These are phyloP conservation scores for Cicer yamashitae DNA, from an alignment of 306 rosid species.

Conservation along the genomic window DNA sequence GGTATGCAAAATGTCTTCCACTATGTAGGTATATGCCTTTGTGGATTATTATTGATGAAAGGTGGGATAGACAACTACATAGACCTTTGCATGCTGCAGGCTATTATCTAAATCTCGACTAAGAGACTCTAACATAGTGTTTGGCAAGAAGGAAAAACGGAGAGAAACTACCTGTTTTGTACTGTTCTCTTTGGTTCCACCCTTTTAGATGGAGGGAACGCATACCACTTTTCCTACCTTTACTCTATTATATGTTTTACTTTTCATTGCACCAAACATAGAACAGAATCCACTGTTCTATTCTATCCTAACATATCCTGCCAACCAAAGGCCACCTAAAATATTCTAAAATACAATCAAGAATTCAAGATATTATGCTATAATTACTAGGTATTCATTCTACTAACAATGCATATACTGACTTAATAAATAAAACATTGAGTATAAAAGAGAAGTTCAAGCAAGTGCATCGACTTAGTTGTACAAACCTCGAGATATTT, in stretches of 20 bases:
- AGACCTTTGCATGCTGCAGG: too few relatives aligned
- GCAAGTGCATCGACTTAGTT: constrained; percentile 21
- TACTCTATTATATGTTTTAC: background rate
- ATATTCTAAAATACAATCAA: constrained; percentile 9
- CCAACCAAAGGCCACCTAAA: background rate
- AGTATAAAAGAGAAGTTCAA: background rate
- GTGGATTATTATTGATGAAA: too few relatives aligned
- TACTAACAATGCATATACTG: constrained; percentile 1
- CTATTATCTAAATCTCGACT: too few relatives aligned
- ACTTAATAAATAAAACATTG: background rate
- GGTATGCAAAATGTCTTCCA: too few relatives aligned
- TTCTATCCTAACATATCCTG: background rate
- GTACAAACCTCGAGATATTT: constrained; percentile 86
- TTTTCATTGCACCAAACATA: background rate
- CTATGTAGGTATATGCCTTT: too few relatives aligned
- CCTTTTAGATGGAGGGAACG: background rate
- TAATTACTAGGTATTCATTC: background rate
- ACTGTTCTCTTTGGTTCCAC: background rate
- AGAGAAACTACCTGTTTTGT: background rate
- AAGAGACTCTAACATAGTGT: background rate
- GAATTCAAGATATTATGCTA: background rate
- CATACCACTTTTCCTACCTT: background rate
- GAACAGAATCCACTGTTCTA: background rate
- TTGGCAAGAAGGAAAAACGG: background rate
- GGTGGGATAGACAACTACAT: too few relatives aligned